Evolutionary conservation across 169 alveolate species (phyloP), one percentile per base, ranked within the genome.

Genomic region (Eimeria praecox): DNA sequence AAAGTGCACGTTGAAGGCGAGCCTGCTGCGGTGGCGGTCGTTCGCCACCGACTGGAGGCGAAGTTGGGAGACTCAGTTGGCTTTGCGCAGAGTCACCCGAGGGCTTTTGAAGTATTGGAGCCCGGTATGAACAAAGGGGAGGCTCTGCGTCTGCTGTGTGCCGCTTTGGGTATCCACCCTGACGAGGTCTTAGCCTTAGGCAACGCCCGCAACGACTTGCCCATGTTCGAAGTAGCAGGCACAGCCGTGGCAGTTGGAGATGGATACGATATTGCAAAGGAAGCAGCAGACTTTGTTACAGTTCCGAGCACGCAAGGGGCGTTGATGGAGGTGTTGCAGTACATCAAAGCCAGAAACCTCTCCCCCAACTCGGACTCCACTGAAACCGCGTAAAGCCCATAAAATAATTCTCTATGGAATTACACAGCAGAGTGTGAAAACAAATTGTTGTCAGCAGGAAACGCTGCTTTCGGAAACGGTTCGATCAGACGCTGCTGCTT

Each of bases 181-280:
- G 95, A 95, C 56, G 95, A 96, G 42, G 97, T 97, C 69, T 62
- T 97, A 52, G 97, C 95, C 42, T 66, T 97, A 52, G 98, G 98
- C 4, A 97, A 97, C 82, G 98, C 97, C 1, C 98, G 95, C 66
- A 96, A 97, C 88, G 98, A 97, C 88, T 90, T 97, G n/a, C 97
- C 96, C 77, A 71, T 97, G 95, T 86, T 97, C 40, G 59, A 87
- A 6, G 97, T 95, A 9, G 92, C 95, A 5, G 96, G 96, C 49
- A 59, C 89, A 33, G 92, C 98, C 6, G 97, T 96, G 30, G 96
- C 97, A 2, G 97, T 97, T 18, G 80, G 85, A 6, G 96, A 96
- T 94, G 98, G 97, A 10, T 30, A 35, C 16, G 20, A 18, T 3
- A 30, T 3, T 12, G 93, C 62, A 30, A 59, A 56, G 82, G 49